Base-by-base conservation (phyloP, 495 filamentous ascomycete species). In the Amphirosellinia nigrospora region DNA sequence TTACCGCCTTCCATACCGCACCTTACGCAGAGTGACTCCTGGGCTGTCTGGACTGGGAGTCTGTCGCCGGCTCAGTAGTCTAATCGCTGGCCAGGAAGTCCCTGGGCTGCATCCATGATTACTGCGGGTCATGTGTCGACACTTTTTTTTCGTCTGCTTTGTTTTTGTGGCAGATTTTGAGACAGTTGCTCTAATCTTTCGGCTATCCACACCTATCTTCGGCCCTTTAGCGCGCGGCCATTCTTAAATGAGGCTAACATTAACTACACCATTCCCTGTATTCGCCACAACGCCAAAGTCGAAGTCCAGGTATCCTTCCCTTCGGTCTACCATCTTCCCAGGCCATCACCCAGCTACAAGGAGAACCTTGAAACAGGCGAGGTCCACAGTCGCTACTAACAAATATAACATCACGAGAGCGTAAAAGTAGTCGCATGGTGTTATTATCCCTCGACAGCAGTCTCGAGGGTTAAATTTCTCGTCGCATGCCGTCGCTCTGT, bases 1-100 rank as follows among this genome's bases (percentile, higher is more conserved):
- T 70, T 70, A 70, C 68, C 68, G 68, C 68, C 48, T 64, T 34
- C 68, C 66, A 68, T 60, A 60, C 66, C 53, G 53, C 66, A 68
- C 55, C n/a, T 68, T 50, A 26, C 53, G 55, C 41, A 36, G 66
- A 56, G 28, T 28, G 30, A 32, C 55, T 60, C 53, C 66, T 61
- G 36, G 58, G 15, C 58, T 16, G 58, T 26, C 32, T 43, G 10
- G 43, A 32, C 36, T 28, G 45, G 45, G 11, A 63, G 32, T 39
- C 39, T 39, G 50, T 46, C 45, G 23, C 60, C 52, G 60, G 28
- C 50, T 70, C 60, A 70, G 55, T 39, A 64, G 19, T 41, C 50
- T 32, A 53, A 3, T 59, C 41, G 59, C 38, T 39, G 32, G 34
- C 36, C 60, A 55, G 60, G 36, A 38, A 58, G 39, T 56, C 30